Evolutionary conservation across 108 stramenopile genomes (phyloP).

Genomic region (Fistulifera pelliculosa): DNA sequence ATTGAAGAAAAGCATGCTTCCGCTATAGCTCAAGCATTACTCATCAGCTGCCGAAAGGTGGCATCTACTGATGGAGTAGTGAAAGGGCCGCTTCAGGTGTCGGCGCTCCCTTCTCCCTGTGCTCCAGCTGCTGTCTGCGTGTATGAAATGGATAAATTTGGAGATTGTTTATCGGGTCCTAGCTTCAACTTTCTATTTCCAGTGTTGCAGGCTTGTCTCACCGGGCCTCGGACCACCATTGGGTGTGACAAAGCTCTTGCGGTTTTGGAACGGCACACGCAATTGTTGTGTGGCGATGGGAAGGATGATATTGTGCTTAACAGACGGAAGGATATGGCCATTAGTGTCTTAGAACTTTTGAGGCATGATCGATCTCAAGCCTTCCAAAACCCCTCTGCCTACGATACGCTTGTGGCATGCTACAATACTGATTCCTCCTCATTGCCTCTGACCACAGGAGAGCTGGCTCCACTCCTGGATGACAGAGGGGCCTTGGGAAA

Average conservation of each 20-base stretch:
- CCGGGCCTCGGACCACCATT: slow-evolving; percentile 67
- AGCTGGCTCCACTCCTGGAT: slow-evolving; percentile 70
- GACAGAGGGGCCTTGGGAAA: slow-evolving; percentile 69
- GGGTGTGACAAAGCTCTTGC: slow-evolving; percentile 72
- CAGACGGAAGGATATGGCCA: slow-evolving; percentile 68
- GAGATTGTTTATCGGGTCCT: slow-evolving; percentile 61
- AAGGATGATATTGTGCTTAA: slow-evolving; percentile 30
- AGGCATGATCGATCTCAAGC: slow-evolving; percentile 68
- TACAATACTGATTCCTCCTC: slow-evolving; percentile 33
- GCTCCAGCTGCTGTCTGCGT: slow-evolving; percentile 60
- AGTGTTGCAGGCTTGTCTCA: slow-evolving; percentile 58
- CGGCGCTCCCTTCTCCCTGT: slow-evolving; percentile 67
- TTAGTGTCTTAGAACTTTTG: slow-evolving; percentile 64
- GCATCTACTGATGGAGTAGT: slow-evolving; percentile 4
- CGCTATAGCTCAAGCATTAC: slow-evolving; percentile 50
- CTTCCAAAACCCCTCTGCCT: slow-evolving; percentile 71
- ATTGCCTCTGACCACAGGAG: slow-evolving; percentile 43
- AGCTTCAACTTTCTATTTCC: slow-evolving; percentile 83
- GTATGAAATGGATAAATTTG: slow-evolving; percentile 74
- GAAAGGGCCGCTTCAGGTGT: slow-evolving; percentile 9
- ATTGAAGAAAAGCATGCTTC: slow-evolving; percentile 70
- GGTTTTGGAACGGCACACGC: slow-evolving; percentile 68
- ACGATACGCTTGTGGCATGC: slow-evolving; percentile 61
- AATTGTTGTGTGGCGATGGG: slow-evolving; percentile 50
- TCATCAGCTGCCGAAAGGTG: slow-evolving; percentile 32